Evolutionary conservation across 768 basidiomycete genomes (phyloP).

Genomic region (Psilocybe cyanescens): DNA sequence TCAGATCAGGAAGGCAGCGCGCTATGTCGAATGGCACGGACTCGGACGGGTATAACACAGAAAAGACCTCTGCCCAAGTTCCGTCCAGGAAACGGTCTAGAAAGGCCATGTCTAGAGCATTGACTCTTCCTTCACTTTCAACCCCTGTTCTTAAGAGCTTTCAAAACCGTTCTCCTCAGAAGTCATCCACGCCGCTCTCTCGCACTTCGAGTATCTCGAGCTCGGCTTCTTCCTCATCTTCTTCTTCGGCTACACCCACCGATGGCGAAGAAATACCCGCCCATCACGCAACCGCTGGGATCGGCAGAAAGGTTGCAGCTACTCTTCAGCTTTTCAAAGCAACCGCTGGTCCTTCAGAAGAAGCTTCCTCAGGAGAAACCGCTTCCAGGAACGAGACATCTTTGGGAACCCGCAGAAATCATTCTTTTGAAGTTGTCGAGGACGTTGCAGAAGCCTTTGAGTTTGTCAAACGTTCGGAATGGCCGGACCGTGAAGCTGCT

Average conservation of each 20-base stretch:
- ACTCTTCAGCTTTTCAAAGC: constrained; percentile 84
- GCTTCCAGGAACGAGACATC: constrained; percentile 33
- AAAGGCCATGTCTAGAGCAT: constrained; percentile 37
- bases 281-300: constrained; percentile 44
- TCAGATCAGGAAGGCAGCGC: constrained; percentile 28
- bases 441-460: constrained; percentile 74
- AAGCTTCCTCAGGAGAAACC: constrained; percentile 31
- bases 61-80: constrained; percentile 36
- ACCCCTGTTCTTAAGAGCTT: constrained; percentile 27
- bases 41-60: constrained; percentile 50
- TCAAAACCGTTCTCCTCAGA: constrained; percentile 30
- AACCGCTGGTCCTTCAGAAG: constrained; percentile 49
- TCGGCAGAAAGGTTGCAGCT: constrained; percentile 83
- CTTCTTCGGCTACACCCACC: constrained; percentile 35
- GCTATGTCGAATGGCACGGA: constrained; percentile 38
- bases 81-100: constrained; percentile 32
- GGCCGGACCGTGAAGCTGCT: constrained; percentile 80
- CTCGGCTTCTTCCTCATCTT: constrained; percentile 38
- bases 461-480: constrained; percentile 84
- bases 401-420: constrained; percentile 29
- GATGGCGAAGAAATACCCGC: constrained; percentile 31
- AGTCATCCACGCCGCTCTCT: constrained; percentile 32
- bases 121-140: constrained; percentile 40
- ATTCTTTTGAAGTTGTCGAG: constrained; percentile 46
- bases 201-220: constrained; percentile 39